phyloP scores from a whole-genome alignment of 2,329 filamentous ascomycete species.

The Penicillium aurantiogriseum region DNA sequence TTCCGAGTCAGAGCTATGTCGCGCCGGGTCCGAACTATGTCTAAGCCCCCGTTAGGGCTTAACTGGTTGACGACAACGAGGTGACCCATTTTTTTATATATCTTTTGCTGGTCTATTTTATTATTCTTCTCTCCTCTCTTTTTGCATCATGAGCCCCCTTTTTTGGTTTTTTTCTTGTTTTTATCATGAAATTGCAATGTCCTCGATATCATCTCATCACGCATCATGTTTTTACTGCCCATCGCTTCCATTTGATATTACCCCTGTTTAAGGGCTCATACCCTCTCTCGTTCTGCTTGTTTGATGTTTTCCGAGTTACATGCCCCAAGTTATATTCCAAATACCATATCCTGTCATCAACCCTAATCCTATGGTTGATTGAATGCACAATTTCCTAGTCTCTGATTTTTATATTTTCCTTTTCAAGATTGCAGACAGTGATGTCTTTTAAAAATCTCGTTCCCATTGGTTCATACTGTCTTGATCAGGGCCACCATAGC shows the following conservation, averaged over 20 bases:
- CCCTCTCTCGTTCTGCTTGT: constrained; percentile 9
- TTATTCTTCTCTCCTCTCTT: background rate
- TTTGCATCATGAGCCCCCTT: background rate
- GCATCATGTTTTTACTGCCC: constrained; percentile 4
- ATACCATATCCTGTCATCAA: constrained; percentile 1
- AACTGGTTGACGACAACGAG: background rate
- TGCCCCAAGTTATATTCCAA: constrained; percentile 2
- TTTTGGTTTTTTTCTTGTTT: constrained; percentile 3
- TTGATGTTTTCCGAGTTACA: background rate
- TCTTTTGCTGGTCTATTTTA: background rate
- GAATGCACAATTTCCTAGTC: constrained; percentile 1
- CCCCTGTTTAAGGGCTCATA: constrained; percentile 12
- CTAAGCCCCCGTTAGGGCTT: background rate
- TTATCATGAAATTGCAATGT: constrained; percentile 10
- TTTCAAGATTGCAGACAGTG: constrained; percentile 9
- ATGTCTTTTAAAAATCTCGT: background rate
- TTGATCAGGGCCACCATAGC: background rate
- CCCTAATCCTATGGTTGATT: background rate
- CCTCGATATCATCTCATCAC: constrained; percentile 2
- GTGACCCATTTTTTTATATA: background rate
- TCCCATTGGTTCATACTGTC: background rate
- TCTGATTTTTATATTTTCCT: background rate
- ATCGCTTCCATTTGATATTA: background rate
- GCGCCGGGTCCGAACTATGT: constrained; percentile 4
- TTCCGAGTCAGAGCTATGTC: constrained; percentile 17